A percentile compares a stretch with the other conserved stretches of the same genome.
phyloP scores from a whole-genome alignment of 75 land plant species.

The Picea sitchensis region DNA sequence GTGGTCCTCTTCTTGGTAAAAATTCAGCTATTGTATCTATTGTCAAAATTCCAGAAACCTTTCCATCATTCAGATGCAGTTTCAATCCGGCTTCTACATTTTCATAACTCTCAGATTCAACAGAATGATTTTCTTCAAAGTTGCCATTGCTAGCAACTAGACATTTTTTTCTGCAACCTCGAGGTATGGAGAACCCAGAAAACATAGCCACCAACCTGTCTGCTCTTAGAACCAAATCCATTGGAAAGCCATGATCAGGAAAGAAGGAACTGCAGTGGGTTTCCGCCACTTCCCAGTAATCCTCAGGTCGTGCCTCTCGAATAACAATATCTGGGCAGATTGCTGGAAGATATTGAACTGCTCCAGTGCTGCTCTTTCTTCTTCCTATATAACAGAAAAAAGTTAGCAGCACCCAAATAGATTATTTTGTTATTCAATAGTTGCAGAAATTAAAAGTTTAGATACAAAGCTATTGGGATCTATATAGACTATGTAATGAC shows the following conservation, averaged over 20 bases:
- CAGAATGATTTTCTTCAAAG: constrained; percentile 25
- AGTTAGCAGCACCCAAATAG: not conserved
- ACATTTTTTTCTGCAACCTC: constrained; percentile 51
- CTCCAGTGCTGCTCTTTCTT: constrained; percentile 26
- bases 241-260: constrained; percentile 61
- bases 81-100: constrained; percentile 46
- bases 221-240: constrained; percentile 48
- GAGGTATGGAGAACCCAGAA: constrained; percentile 38
- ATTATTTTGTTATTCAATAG: not conserved
- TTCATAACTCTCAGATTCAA: constrained; percentile 31
- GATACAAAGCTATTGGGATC: not conserved
- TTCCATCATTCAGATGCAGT: constrained; percentile 31
- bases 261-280: constrained; percentile 77
- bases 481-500: not conserved
- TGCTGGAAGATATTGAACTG: constrained; percentile 51
- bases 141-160: constrained; percentile 50
- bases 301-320: constrained; percentile 60
- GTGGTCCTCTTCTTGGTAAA: constrained; percentile 71
- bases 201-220: constrained; percentile 57
- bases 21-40: constrained; percentile 73
- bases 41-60: constrained; percentile 65
- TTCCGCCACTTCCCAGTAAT: constrained; percentile 76
- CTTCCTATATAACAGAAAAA: not conserved
- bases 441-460: not conserved
- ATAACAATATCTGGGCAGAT: constrained; percentile 55